Base-by-base conservation (phyloP, 192 early-diverging fungal species). In the Chytriomyces confervae region DNA sequence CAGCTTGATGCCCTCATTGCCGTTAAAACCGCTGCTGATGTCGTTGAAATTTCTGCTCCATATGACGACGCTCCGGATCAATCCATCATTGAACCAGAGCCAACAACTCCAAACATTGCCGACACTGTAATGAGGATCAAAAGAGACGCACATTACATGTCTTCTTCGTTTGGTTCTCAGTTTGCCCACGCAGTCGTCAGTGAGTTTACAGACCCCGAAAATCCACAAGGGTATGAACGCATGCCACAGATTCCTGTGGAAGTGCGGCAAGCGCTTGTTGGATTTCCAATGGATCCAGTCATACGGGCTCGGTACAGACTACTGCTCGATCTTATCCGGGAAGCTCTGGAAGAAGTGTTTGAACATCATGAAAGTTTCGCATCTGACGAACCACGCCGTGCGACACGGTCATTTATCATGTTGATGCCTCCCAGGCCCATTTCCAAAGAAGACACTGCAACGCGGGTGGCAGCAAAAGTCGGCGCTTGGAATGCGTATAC, bases 401-500 rank as follows among this genome's bases (percentile, higher is more conserved):
- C n/a, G 20, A 8, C n/a, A 13, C 13, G 51, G 50, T 24, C 11
- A n/a, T 44, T 70, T 69, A 6, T 36, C 36, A 36, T 61, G 5
- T 10, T 62, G 20, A 24, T 79, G 5, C 69, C 57, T n/a, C 69
- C 77, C 11, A 36, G 69, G 13, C 77, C 77, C 29, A 11, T 79
- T 61, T 23, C 57, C 6, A 2, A 4, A 10, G 1, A 11, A 49
- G 44, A 72, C n/a, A 27, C 72, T 16, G 18, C n/a, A 20, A 46
- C 24, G 45, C 20, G 18, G 6, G 62, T 79, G 61, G 16, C 36
- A 16, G 48, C 16, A 9, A 7, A 7, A 4, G 80, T 84, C 0
- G 7, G 24, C 1, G 57, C 27, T 6, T 81, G 80, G 80, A 61
- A 69, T 5, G 64, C 43, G 7, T 84, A 84, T 43, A 50, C 70